Evolutionary conservation across 2,329 filamentous ascomycete genomes (phyloP).

Genomic region (Pseudonectria buxi): DNA sequence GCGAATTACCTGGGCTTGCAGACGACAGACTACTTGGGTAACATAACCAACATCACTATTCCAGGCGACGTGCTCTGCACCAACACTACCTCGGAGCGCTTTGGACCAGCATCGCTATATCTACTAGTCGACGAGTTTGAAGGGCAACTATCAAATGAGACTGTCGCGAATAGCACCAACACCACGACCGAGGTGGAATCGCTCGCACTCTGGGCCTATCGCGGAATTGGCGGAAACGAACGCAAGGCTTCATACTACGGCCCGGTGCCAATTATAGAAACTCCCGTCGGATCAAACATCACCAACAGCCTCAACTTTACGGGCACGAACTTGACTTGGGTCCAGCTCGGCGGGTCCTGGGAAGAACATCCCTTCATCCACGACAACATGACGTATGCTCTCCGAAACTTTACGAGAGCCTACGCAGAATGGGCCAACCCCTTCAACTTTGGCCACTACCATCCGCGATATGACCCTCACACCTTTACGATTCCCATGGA

Average conservation of each 20-base stretch:
- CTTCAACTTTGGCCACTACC: slow-evolving; percentile 33
- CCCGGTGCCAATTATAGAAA: neutral
- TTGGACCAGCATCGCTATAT: slow-evolving; percentile 26
- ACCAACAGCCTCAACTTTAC: slow-evolving; percentile 26
- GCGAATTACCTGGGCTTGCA: slow-evolving; percentile 24
- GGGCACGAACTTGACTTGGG: slow-evolving; percentile 27
- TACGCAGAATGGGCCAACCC: slow-evolving; percentile 36
- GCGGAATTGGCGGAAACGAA: neutral
- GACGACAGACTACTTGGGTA: slow-evolving; percentile 22
- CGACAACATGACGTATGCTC: slow-evolving; percentile 30
- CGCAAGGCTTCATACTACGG: slow-evolving; percentile 1
- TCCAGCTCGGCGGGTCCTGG: slow-evolving; percentile 34
- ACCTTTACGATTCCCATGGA: slow-evolving; percentile 37
- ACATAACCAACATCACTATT: slow-evolving; percentile 24
- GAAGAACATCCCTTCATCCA: slow-evolving; percentile 35
- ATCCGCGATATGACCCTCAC: slow-evolving; percentile 35
- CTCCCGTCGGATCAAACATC: slow-evolving; percentile 10
- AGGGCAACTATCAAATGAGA: slow-evolving; percentile 8
- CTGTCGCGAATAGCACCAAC: slow-evolving; percentile 1
- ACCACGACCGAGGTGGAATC: slow-evolving; percentile 1
- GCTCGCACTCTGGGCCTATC: neutral
- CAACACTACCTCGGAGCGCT: slow-evolving; percentile 23
- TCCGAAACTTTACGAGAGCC: slow-evolving; percentile 31
- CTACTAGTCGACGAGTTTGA: slow-evolving; percentile 13
- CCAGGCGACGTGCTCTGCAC: slow-evolving; percentile 28